These are phyloP conservation scores for Mycothermus thermophilus DNA, from an alignment of 495 filamentous ascomycete species.

Conservation along the genomic window DNA sequence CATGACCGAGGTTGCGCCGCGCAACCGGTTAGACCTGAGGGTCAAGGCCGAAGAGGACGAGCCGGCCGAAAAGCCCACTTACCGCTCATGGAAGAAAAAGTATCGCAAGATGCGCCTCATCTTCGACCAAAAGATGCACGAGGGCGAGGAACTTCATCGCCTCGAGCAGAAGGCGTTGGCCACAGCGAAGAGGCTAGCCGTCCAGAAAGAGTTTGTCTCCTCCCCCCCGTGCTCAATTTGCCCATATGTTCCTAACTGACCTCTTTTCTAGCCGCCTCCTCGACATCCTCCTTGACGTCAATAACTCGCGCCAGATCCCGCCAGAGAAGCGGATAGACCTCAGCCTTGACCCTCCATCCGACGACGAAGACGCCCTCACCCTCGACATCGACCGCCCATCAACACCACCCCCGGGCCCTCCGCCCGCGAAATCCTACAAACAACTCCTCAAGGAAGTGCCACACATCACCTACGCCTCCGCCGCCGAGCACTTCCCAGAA, in stretches of 20 bases:
- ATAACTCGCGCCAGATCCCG: slow-evolving; percentile 61
- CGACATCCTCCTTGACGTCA: slow-evolving; percentile 76
- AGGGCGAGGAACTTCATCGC: slow-evolving; percentile 61
- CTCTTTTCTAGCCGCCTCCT: slow-evolving; percentile 48
- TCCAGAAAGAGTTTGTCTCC: slow-evolving; percentile 59
- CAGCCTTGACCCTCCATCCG: slow-evolving; percentile 48
- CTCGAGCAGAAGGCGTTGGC: slow-evolving; percentile 64
- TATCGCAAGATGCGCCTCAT: slow-evolving; percentile 80
- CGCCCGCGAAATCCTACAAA: slow-evolving; percentile 24
- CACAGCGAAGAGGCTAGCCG: slow-evolving; percentile 61
- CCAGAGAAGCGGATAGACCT: slow-evolving; percentile 53
- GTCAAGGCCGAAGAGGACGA: slow-evolving; percentile 23
- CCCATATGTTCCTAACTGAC: slow-evolving; percentile 1
- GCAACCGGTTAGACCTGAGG: slow-evolving; percentile 8
- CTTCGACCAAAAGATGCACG: slow-evolving; percentile 71
- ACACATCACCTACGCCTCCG: slow-evolving; percentile 24
- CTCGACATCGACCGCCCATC: slow-evolving; percentile 20
- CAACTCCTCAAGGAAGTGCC: slow-evolving; percentile 29
- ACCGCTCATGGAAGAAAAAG: slow-evolving; percentile 62
- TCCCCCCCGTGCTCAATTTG: slow-evolving; percentile 1
- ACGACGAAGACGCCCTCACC: slow-evolving; percentile 14
- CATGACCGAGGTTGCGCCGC: slow-evolving; percentile 10
- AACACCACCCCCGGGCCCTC: slow-evolving; percentile 13
- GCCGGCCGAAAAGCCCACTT: slow-evolving; percentile 25
- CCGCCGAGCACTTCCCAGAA: slow-evolving; percentile 24